Evolutionary conservation across 306 rosid genomes (phyloP), one percentile per base, ranked within the genome.

Genomic region (Casuarina glauca): DNA sequence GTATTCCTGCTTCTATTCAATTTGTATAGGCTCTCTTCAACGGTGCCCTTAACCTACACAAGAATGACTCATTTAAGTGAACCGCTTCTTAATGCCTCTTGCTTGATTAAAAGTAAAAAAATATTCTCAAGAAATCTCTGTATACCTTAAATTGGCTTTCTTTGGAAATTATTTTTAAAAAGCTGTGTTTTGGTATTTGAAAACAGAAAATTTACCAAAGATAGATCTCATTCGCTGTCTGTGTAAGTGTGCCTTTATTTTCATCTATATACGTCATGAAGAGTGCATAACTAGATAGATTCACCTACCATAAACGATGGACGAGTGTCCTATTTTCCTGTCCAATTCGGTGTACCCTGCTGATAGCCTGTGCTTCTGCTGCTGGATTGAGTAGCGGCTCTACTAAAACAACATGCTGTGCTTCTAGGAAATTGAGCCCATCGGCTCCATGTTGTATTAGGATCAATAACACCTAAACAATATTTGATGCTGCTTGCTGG

Each of bases 321-420:
- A 93, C 91, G 15, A 93, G 88, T 58, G 97, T 95, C 84, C 75
- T 85, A 6, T 90, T 78, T 75, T 84, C 73, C 80, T 91, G 97
- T 61, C 97, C 97, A 6, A 92, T 92, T n/a, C 97, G 96, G 82
- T 92, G 98, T 10, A 95, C 97, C 20, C 94, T 91, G 67, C 98
- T 88, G 77, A 95, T 92, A 53, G 98, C 97, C 86, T 92, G 97
- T 72, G 97, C 97, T 83, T 95, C 98, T 4, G 88, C 96, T 63
- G 97, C 98, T 53, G 97, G 98, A 84, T 95, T 95, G 68, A 95
- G 97, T 46, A 95, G 84, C 2, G 97, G 98, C 82, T 95, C 98
- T 6, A 92, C 91, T 73, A 95, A 96, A 74, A 95, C 87, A 72
- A 92, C 98, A 82, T 92, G 97, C 55, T 95, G 88, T 63, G 98